Conservation (phyloP, 2,329 filamentous ascomycete species). For the Venturia effusa region DNA sequence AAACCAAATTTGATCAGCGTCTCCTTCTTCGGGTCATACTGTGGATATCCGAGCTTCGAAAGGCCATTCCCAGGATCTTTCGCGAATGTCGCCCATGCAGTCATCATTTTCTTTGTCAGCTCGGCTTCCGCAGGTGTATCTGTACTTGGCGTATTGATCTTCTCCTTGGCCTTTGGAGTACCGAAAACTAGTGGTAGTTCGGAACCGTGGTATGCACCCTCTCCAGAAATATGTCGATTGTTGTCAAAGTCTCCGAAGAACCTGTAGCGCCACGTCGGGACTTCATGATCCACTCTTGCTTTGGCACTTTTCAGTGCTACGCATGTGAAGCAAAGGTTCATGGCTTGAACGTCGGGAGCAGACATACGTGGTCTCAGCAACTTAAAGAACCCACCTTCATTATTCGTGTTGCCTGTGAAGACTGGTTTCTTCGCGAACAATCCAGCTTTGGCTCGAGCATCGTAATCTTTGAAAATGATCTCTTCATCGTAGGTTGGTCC, state of each 20-base stretch:
- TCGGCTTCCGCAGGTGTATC: not conserved
- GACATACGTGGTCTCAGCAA: constrained; percentile 1
- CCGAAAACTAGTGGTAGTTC: constrained; percentile 11
- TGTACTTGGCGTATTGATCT: not conserved
- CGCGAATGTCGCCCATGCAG: constrained; percentile 9
- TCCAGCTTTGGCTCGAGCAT: constrained; percentile 6
- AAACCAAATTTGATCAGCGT: constrained; percentile 8
- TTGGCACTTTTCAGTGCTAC: constrained; percentile 5
- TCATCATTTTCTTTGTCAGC: constrained; percentile 5
- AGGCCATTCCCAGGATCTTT: constrained; percentile 11
- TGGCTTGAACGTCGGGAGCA: not conserved
- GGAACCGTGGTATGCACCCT: constrained; percentile 10
- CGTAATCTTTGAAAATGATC: constrained; percentile 8
- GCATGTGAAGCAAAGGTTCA: constrained; percentile 7
- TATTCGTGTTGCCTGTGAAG: constrained; percentile 1
- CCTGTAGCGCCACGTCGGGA: constrained; percentile 7
- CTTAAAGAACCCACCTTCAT: constrained; percentile 7
- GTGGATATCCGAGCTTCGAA: constrained; percentile 8
- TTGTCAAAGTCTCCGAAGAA: constrained; percentile 6
- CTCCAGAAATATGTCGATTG: not conserved
- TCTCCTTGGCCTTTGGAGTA: constrained; percentile 2
- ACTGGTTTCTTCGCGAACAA: not conserved
- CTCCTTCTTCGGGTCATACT: constrained; percentile 8
- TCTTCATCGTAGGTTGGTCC: constrained; percentile 9
- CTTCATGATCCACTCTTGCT: not conserved